Conservation (phyloP, 768 basidiomycete genomes). For the Suillus spraguei region DNA sequence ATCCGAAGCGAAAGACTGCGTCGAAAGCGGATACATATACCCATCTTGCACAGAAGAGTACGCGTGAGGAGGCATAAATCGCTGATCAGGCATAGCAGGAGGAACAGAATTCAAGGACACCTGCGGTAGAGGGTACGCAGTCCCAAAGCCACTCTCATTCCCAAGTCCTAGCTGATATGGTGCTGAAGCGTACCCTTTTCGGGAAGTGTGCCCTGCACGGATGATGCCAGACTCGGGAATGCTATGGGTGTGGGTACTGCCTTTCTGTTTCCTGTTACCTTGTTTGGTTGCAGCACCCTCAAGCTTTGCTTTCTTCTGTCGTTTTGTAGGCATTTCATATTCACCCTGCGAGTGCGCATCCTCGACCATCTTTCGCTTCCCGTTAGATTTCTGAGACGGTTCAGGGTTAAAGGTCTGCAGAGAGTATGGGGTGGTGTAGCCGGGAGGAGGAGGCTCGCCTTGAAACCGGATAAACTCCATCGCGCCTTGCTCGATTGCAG, state of each 20-base stretch:
- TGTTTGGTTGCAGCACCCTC: not conserved
- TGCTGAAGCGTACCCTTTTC: conserved; percentile 16
- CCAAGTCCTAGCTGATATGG: conserved; percentile 21
- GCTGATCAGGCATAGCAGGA: not conserved
- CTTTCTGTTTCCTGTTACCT: conserved; percentile 7
- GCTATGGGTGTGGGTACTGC: conserved; percentile 21
- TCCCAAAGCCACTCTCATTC: conserved; percentile 21
- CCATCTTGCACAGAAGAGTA: not conserved
- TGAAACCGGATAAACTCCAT: conserved; percentile 63
- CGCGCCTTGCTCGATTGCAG: conserved; percentile 56
- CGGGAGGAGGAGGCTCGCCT: conserved; percentile 44
- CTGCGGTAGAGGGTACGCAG: not conserved
- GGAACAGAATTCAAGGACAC: not conserved
- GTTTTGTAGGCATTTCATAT: conserved; percentile 24
- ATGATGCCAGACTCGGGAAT: conserved; percentile 23
- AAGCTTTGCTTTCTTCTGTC: conserved; percentile 29
- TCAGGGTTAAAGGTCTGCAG: conserved; percentile 28
- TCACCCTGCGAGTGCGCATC: conserved; percentile 9
- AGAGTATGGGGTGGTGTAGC: conserved; percentile 42
- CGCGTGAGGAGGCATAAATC: not conserved
- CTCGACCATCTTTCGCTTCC: conserved; percentile 39
- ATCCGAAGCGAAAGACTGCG: not conserved
- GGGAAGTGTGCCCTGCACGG: conserved; percentile 6
- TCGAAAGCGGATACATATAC: not conserved
- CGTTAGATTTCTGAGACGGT: conserved; percentile 15